Evolutionary conservation across 495 filamentous ascomycete species (phyloP), one percentile per base, ranked within the genome.

Genomic region (Podospora conica): DNA sequence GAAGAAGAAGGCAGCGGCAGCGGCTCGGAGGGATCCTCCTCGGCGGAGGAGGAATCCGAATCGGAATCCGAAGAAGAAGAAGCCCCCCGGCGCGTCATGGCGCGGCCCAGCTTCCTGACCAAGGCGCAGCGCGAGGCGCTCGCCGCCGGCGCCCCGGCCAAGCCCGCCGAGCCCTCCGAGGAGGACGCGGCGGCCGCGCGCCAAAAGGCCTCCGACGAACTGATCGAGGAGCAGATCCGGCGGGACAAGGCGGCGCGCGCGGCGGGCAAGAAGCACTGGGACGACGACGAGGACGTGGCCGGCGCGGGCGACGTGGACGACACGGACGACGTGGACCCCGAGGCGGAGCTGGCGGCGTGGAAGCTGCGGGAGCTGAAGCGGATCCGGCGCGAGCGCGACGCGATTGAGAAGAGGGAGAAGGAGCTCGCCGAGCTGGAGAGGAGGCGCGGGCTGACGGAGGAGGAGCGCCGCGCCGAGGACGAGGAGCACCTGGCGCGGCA

Each of bases 351-450:
- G 48, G 92, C 92, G 11, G 91, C 92, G 0, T 99, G 95, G 95
- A 96, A 96, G 73, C 81, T 98, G 55, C 87, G 95, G 53, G 95
- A 99, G 77, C 78, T 99, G 28, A 88, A 89, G 77, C 88, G 95
- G 3, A 84, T 98, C 64, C 91, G 92, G 75, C 85, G 95, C 28
- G 91, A 93, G 69, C 85, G 96, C 28, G 89, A 91, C 70, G 86
- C 87, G 3, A 91, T 99, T 71, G 93, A 97, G 75, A 81, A 79
- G 55, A 82, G 86, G 15, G 95, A 99, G 78, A 88, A 87, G 70
- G 93, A 96, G 76, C 84, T 87, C 54, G 96, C 90, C 61, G 96
- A 99, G 78, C 81, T 96, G 53, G 95, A 98, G 78, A 86, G 93
- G 15, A 83, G 95, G 57, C 86, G 91, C 54, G 92, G 92, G 67